A percentile compares a stretch with the other conserved stretches of the same genome.
Evolutionary conservation across 1,284 basidiomycete genomes (phyloP).

Genomic region (Ustilago tritici): DNA sequence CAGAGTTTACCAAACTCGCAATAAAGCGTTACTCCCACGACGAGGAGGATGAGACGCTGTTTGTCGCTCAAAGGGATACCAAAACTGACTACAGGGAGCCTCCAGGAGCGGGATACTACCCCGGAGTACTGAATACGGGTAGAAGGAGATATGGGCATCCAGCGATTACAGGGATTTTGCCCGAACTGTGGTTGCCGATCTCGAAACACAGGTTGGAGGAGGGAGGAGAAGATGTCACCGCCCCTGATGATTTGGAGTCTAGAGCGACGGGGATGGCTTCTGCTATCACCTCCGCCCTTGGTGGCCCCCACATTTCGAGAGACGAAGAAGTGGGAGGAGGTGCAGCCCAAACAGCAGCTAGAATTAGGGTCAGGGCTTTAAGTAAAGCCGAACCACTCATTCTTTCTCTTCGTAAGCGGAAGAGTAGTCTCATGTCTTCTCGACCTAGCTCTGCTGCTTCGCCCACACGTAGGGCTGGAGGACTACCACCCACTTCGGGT

Average conservation of each 20-base stretch:
- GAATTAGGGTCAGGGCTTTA: conserved; percentile 22
- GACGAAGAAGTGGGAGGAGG: neutral
- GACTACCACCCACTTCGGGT: neutral
- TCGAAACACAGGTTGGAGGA: conserved; percentile 27
- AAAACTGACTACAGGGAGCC: conserved; percentile 66
- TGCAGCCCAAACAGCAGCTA: conserved; percentile 10
- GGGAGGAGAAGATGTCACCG: conserved; percentile 29
- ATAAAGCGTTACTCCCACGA: conserved; percentile 77
- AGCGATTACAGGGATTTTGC: conserved; percentile 61
- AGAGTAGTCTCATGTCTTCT: conserved; percentile 27
- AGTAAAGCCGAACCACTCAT: conserved; percentile 50
- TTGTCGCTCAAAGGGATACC: conserved; percentile 75
- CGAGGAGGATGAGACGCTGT: conserved; percentile 92
- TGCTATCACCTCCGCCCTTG: conserved; percentile 29
- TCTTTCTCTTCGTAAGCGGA: conserved; percentile 50
- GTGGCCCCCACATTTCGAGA: conserved; percentile 3
- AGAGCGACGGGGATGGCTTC: conserved; percentile 19
- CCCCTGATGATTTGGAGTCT: conserved; percentile 34
- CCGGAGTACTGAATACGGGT: conserved; percentile 59
- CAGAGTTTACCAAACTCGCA: conserved; percentile 45
- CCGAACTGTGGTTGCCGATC: conserved; percentile 64
- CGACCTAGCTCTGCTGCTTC: conserved; percentile 12
- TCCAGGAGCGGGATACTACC: conserved; percentile 56
- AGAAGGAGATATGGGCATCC: conserved; percentile 64
- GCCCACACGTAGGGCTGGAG: neutral